Percentiles rank a stretch among this genome's conserved stretches.
Conservation (phyloP, 768 basidiomycete species). For the Mycena sanguinolenta region DNA sequence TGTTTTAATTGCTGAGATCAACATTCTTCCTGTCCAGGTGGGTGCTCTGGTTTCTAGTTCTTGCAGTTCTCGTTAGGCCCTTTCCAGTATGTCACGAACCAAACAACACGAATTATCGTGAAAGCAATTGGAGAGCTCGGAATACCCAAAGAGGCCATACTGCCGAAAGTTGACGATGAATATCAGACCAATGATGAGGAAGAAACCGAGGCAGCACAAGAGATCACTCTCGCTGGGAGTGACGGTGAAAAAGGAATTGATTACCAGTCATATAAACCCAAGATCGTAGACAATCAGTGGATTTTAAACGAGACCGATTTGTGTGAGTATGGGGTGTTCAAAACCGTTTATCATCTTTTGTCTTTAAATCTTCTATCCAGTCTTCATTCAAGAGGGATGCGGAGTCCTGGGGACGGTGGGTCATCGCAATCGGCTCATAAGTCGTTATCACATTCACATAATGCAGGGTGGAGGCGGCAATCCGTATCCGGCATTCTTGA, state of each 20-base stretch:
- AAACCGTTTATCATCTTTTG: neutral
- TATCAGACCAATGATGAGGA: constrained; percentile 31
- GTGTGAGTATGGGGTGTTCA: constrained; percentile 37
- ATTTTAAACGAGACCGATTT: constrained; percentile 60
- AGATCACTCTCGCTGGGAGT: constrained; percentile 10
- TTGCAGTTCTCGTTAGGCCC: constrained; percentile 12
- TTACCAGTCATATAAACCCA: constrained; percentile 51
- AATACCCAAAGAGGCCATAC: constrained; percentile 17
- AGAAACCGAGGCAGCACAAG: constrained; percentile 33
- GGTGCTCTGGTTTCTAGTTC: neutral
- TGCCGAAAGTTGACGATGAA: constrained; percentile 29
- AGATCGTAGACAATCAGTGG: constrained; percentile 58
- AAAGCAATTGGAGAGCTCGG: constrained; percentile 70
- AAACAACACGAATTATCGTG: constrained; percentile 67
- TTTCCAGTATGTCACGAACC: constrained; percentile 63
- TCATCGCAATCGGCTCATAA: neutral
- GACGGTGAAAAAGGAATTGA: constrained; percentile 39
- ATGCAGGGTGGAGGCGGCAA: constrained; percentile 70
- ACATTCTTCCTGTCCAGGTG: constrained; percentile 66
- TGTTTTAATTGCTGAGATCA: constrained; percentile 67
- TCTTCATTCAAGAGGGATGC: constrained; percentile 75
- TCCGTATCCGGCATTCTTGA: constrained; percentile 65
- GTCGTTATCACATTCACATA: neutral
- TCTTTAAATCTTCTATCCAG: constrained; percentile 36
- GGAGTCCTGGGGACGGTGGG: constrained; percentile 66